Evolutionary conservation across 2,329 filamentous ascomycete species (phyloP).

Genomic region (Botrytis fabae): DNA sequence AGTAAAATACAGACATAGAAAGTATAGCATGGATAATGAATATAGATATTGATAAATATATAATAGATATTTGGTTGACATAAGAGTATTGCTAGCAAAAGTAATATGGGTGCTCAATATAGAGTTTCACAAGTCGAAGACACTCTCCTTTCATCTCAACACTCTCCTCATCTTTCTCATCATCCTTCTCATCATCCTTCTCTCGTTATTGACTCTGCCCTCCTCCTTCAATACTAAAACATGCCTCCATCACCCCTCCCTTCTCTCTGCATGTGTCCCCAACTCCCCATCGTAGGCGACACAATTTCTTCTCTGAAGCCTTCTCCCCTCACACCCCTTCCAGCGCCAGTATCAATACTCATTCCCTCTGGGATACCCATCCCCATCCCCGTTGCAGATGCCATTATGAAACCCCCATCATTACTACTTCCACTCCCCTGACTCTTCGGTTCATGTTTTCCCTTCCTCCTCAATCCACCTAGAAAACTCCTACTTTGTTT

Average conservation of each 20-base stretch:
- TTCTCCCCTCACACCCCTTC: background rate
- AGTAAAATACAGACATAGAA: fast-evolving
- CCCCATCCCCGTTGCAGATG: background rate
- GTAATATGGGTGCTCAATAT: background rate
- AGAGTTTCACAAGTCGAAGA: background rate
- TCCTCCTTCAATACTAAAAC: background rate
- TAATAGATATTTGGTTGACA: background rate
- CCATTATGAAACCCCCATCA: constrained; percentile 18
- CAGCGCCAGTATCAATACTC: constrained; percentile 8
- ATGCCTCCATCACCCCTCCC: background rate
- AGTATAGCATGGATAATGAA: background rate
- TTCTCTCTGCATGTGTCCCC: background rate
- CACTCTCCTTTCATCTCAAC: background rate
- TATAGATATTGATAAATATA: background rate
- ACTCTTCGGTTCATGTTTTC: constrained; percentile 24
- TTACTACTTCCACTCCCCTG: constrained; percentile 21
- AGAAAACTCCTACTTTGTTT: constrained; percentile 38
- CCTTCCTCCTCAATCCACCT: constrained; percentile 34
- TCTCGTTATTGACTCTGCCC: background rate
- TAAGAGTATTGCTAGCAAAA: background rate
- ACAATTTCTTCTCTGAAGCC: background rate
- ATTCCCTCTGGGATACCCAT: constrained; percentile 2
- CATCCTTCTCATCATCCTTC: background rate
- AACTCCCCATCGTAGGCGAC: background rate
- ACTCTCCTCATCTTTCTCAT: background rate